Percentiles rank a stretch among this genome's conserved stretches.
Conservation (phyloP, 1,284 basidiomycete genomes). For the Ustilago nuda region DNA sequence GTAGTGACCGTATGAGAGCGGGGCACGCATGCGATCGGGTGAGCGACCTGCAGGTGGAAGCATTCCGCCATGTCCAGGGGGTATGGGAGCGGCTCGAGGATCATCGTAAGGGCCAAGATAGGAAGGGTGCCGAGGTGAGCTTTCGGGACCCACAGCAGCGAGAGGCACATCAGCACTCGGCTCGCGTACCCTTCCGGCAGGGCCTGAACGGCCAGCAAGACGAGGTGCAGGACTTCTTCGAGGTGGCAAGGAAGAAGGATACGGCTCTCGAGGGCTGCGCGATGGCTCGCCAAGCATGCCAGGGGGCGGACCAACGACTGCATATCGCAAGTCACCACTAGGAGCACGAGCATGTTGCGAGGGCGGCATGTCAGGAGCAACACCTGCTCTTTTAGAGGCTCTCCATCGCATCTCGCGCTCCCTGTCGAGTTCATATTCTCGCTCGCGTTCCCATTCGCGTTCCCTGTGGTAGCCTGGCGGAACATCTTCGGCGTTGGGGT, state of each 20-base stretch:
- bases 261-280: conserved; percentile 36
- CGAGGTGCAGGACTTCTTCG: conserved; percentile 36
- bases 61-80: conserved; percentile 38
- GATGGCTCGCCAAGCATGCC: conserved; percentile 31
- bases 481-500: conserved; percentile 49
- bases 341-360: conserved; percentile 23
- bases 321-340: conserved; percentile 41
- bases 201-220: conserved; percentile 19
- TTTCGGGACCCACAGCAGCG: conserved; percentile 35
- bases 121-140: conserved; percentile 34
- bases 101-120: conserved; percentile 45
- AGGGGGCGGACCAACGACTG: conserved; percentile 21
- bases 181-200: conserved; percentile 30
- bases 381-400: conserved; percentile 33
- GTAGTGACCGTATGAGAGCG: conserved; percentile 35
- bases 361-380: conserved; percentile 29
- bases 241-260: conserved; percentile 26
- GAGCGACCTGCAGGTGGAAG: conserved; percentile 42
- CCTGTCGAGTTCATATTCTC: conserved; percentile 46
- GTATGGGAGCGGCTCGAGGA: conserved; percentile 27
- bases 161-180: conserved; percentile 38
- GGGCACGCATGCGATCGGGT: conserved; percentile 46
- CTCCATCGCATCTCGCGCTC: conserved; percentile 53
- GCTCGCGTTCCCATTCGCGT: conserved; percentile 50
- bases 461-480: conserved; percentile 34